Evolutionary conservation across 2,329 filamentous ascomycete species (phyloP), one percentile per base, ranked within the genome.

Genomic region (Macrophomina phaseolina): DNA sequence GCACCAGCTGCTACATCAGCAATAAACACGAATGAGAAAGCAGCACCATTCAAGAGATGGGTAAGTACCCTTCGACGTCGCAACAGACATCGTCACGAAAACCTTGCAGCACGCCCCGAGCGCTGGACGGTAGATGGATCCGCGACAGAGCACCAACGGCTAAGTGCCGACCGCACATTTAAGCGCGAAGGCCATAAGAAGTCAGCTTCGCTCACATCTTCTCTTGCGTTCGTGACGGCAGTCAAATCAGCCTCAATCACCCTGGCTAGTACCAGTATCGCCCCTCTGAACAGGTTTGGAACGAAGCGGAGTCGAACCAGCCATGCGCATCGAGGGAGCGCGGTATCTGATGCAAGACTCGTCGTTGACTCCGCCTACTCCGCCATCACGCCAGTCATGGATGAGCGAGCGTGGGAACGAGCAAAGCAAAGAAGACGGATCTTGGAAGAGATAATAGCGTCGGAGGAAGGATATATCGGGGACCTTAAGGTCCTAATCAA

Each of bases 401-500:
- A 97, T 70, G 86, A 90, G 67, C 88, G 85, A 36, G 89, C 91
- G n/a, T 86, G 86, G 49, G 86, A 89, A 70, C 87, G 94, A 64
- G 87, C 92, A 1, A 79, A 91, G 23, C 91, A 93, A 73, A 87
- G 95, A 68, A 88, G 92, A 14, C 89, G 90, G 69, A 89, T 97
- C 46, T 80, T 98, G 42, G 91, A 95, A 74, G 95, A 98, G 79
- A 82, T 98, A 61, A 88, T 97, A 68, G 86, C 81, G 66, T 97
- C 94, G 0, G 95, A 98, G 77, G 91, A 95, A 75, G 88, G 90
- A 73, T 98, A 98, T 76, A 89, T 98, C 72, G 88, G 90, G 16
- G 94, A 97, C 73, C 79, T 98, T 67, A 92, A 92, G 72, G 93
- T 95, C 70, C 82, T 98, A 67, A 90, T 91, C 76, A 93, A 96